These are phyloP conservation scores for Triangularia verruculosa DNA, from an alignment of 2,329 filamentous ascomycete species.

Conservation along the genomic window DNA sequence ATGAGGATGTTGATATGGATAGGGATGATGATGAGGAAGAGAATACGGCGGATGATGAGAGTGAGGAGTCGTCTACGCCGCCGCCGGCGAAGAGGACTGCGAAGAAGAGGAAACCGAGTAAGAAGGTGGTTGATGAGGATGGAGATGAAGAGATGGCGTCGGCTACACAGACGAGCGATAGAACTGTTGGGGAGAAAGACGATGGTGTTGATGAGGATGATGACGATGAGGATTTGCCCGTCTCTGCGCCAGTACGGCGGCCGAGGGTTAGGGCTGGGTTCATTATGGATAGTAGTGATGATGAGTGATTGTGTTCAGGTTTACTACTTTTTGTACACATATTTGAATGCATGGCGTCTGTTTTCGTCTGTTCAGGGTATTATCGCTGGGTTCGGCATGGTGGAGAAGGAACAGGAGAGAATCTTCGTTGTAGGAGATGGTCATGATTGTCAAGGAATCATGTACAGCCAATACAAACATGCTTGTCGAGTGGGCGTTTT, in stretches of 20 bases:
- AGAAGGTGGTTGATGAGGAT: constrained; percentile 22
- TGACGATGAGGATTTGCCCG: constrained; percentile 34
- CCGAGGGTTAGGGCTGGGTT: constrained; percentile 52
- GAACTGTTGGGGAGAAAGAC: neutral
- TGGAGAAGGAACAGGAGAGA: too few relatives aligned
- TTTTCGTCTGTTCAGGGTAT: neutral
- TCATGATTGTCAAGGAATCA: too few relatives aligned
- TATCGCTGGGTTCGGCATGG: neutral
- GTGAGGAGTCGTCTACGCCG: neutral
- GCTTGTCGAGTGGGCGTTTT: too few relatives aligned
- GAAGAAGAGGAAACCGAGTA: neutral
- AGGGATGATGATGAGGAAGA: constrained; percentile 9
- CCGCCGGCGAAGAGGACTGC: constrained; percentile 1
- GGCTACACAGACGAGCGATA: constrained; percentile 19
- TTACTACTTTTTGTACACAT: neutral
- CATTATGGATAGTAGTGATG: constrained; percentile 58
- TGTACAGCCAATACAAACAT: too few relatives aligned
- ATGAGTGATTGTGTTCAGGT: constrained; percentile 37
- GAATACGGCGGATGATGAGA: constrained; percentile 27
- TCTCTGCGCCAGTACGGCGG: constrained; percentile 28
- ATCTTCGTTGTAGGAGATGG: too few relatives aligned
- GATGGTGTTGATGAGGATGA: constrained; percentile 35
- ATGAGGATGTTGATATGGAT: constrained; percentile 30
- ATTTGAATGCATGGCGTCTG: neutral
- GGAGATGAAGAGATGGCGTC: constrained; percentile 29